phyloP scores from a whole-genome alignment of 345 rosid species.

The Orychophragmus violaceus region DNA sequence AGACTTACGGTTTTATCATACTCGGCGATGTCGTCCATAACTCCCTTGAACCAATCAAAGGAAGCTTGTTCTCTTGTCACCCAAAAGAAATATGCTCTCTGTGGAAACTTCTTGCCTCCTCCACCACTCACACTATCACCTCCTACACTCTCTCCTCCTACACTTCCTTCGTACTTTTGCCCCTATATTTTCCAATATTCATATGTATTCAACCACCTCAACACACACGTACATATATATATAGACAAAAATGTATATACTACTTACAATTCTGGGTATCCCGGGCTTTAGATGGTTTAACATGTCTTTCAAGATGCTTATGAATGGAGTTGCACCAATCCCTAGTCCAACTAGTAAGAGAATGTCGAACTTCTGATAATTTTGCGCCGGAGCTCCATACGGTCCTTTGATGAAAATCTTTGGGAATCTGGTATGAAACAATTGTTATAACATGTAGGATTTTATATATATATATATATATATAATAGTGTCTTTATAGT shows the following conservation, averaged over 20 bases:
- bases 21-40: slow-evolving; percentile 95
- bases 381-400: slow-evolving; percentile 95
- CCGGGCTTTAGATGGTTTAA: slow-evolving; percentile 53
- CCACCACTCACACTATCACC: slow-evolving; percentile 34
- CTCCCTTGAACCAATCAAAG: slow-evolving; percentile 98
- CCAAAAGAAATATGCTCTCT: slow-evolving; percentile 95
- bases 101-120: slow-evolving; percentile 47
- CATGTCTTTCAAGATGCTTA: slow-evolving; percentile 88
- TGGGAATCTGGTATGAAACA: slow-evolving; percentile 57
- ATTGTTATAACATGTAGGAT: no score
- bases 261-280: slow-evolving; percentile 32
- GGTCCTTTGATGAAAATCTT: slow-evolving; percentile 76
- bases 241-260: background rate
- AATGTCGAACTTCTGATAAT: slow-evolving; percentile 66
- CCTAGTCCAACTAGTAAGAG: slow-evolving; percentile 82
- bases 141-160: no score
- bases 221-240: background rate
- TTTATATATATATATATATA: background rate
- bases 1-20: slow-evolving; percentile 56
- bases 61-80: slow-evolving; percentile 95
- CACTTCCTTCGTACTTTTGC: slow-evolving; percentile 29
- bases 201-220: background rate
- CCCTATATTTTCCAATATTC: slow-evolving; percentile 17
- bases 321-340: slow-evolving; percentile 94
- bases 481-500: background rate